Evolutionary conservation across 2,329 filamentous ascomycete genomes (phyloP).

Genomic region (Fonsecaea erecta): DNA sequence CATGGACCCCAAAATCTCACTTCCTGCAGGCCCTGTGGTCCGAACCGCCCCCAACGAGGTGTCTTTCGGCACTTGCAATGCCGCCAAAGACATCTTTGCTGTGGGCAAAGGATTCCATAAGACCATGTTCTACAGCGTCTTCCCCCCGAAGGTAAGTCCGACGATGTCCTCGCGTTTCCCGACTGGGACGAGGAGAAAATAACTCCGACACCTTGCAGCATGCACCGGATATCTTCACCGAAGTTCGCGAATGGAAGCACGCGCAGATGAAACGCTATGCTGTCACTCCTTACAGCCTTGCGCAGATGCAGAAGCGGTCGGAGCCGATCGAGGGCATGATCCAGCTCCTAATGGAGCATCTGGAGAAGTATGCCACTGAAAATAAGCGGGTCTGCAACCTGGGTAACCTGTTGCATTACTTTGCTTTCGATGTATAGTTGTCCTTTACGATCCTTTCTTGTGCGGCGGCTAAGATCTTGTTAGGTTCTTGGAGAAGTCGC

Average conservation of each 20-base stretch:
- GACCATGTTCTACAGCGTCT: slow-evolving; percentile 59
- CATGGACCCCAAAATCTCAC: slow-evolving; percentile 5
- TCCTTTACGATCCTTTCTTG: background rate
- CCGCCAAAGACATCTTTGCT: slow-evolving; percentile 52
- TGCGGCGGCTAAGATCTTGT: slow-evolving; percentile 7
- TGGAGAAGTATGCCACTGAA: slow-evolving; percentile 48
- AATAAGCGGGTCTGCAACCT: slow-evolving; percentile 50
- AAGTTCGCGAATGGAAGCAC: slow-evolving; percentile 59
- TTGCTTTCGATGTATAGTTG: slow-evolving; percentile 49
- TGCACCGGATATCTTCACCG: slow-evolving; percentile 64
- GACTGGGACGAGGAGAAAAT: background rate
- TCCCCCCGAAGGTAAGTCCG: slow-evolving; percentile 58
- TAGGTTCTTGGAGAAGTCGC: slow-evolving; percentile 44
- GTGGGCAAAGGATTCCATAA: slow-evolving; percentile 60
- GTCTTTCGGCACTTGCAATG: slow-evolving; percentile 53
- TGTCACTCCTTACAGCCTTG: slow-evolving; percentile 39
- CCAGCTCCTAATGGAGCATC: slow-evolving; percentile 51
- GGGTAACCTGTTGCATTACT: slow-evolving; percentile 47
- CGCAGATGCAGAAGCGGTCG: slow-evolving; percentile 38
- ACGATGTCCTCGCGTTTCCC: no score
- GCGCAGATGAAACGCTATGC: slow-evolving; percentile 59
- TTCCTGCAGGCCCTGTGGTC: slow-evolving; percentile 49
- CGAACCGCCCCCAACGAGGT: slow-evolving; percentile 57
- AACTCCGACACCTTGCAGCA: slow-evolving; percentile 48
- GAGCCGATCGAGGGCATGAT: slow-evolving; percentile 44